These are phyloP conservation scores for Cladosporium sp. DNA, from an alignment of 2,329 filamentous ascomycete genomes.

Conservation along the genomic window DNA sequence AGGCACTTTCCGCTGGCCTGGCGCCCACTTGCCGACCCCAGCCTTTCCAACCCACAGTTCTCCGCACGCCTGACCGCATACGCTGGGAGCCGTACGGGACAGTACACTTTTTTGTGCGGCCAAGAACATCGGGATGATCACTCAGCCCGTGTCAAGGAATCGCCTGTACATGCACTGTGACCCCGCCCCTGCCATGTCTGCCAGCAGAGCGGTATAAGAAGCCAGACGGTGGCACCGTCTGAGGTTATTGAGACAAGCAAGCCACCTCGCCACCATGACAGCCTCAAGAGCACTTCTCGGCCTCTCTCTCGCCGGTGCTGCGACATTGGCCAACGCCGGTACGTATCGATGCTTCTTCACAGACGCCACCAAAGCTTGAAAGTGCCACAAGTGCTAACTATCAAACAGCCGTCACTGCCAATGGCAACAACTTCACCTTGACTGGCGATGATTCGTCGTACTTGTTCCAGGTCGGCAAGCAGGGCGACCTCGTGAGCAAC, in stretches of 20 bases:
- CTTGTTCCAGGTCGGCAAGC: constrained; percentile 62
- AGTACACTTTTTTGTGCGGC: constrained; percentile 5
- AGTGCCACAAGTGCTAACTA: constrained; percentile 16
- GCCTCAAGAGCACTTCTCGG: constrained; percentile 15
- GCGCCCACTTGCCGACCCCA: constrained; percentile 5
- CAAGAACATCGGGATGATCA: constrained; percentile 15
- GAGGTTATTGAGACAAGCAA: constrained; percentile 1
- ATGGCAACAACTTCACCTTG: constrained; percentile 59
- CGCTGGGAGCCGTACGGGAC: background rate
- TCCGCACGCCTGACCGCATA: constrained; percentile 9
- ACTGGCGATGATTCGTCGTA: constrained; percentile 62
- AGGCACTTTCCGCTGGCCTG: background rate
- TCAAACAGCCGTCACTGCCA: constrained; percentile 53
- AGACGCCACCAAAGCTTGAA: constrained; percentile 18
- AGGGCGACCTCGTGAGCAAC: constrained; percentile 60
- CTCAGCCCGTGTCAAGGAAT: constrained; percentile 14
- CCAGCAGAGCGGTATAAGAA: constrained; percentile 9
- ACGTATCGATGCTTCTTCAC: background rate
- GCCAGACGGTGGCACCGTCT: background rate
- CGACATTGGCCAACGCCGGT: constrained; percentile 15
- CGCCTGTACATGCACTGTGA: background rate
- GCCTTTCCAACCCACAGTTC: constrained; percentile 8
- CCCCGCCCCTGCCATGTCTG: constrained; percentile 17
- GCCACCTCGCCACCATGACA: background rate
- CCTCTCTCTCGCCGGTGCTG: constrained; percentile 14